These are phyloP conservation scores for Euphorbia lathyris DNA, from an alignment of 345 rosid genomes.

Conservation along the genomic window DNA sequence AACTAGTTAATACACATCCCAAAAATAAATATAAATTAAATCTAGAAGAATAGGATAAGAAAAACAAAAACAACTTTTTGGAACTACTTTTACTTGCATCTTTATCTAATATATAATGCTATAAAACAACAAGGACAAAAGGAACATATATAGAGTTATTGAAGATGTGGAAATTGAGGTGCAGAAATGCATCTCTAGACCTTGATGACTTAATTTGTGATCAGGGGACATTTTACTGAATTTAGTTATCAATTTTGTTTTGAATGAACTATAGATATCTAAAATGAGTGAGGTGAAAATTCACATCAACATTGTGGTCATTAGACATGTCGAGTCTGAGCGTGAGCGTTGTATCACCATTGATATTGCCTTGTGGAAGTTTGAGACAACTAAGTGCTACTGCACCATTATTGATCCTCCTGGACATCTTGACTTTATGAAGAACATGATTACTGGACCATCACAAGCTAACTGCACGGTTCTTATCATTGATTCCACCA, in stretches of 20 bases:
- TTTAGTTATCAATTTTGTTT: too few relatives aligned
- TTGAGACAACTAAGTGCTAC: slow-evolving; percentile 72
- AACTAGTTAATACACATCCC: background rate
- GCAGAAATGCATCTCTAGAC: too few relatives aligned
- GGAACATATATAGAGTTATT: too few relatives aligned
- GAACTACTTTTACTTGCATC: too few relatives aligned
- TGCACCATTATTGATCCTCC: slow-evolving; percentile 80
- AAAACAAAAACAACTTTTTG: slow-evolving; percentile 32
- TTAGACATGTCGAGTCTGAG: slow-evolving; percentile 83
- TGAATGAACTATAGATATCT: background rate
- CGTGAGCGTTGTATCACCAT: slow-evolving; percentile 82
- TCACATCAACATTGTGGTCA: slow-evolving; percentile 81
- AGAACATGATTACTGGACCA: slow-evolving; percentile 82
- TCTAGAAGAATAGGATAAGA: slow-evolving; percentile 2
- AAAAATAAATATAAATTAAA: slow-evolving; percentile 1
- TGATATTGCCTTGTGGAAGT: slow-evolving; percentile 74
- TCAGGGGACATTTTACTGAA: too few relatives aligned
- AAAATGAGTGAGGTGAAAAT: slow-evolving; percentile 73
- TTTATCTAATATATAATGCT: too few relatives aligned
- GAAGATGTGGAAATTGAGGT: too few relatives aligned
- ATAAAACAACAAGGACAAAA: too few relatives aligned
- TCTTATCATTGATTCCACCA: slow-evolving; percentile 72
- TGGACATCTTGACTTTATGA: slow-evolving; percentile 75
- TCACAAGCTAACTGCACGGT: slow-evolving; percentile 81
- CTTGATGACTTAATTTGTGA: too few relatives aligned